These are phyloP conservation scores for Geotrichum macrosporum DNA, from an alignment of 1,139 yeast species.

Conservation along the genomic window DNA sequence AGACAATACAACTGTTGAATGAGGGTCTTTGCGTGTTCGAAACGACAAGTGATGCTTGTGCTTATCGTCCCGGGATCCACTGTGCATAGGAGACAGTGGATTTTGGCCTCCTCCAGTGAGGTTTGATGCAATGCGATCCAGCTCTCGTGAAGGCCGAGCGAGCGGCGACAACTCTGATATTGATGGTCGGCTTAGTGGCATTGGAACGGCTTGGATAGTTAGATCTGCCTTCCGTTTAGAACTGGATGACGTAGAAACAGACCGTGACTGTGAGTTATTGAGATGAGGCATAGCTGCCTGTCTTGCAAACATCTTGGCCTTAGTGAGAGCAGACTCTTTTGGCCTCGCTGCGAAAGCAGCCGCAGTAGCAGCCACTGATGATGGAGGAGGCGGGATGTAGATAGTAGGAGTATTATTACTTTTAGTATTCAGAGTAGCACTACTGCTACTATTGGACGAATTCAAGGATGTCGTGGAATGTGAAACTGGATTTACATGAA, in stretches of 20 bases:
- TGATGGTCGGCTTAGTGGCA: conserved; percentile 34
- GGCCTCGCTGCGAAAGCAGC: conserved; percentile 34
- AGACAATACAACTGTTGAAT: conserved; percentile 41
- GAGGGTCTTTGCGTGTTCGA: conserved; percentile 41
- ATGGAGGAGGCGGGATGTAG: conserved; percentile 17
- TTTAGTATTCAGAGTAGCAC: conserved; percentile 5
- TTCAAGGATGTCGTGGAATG: conserved; percentile 9
- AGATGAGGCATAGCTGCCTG: conserved; percentile 32
- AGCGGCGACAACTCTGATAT: conserved; percentile 41
- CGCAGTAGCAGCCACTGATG: conserved; percentile 27
- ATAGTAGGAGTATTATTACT: conserved; percentile 6
- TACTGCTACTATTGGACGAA: background rate
- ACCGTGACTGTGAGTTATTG: conserved; percentile 21
- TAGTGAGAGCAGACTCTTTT: conserved; percentile 33
- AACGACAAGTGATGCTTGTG: conserved; percentile 42
- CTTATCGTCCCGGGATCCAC: conserved; percentile 19
- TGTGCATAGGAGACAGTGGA: conserved; percentile 26
- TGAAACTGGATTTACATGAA: conserved; percentile 8
- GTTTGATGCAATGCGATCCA: conserved; percentile 43
- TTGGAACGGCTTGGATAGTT: conserved; percentile 34
- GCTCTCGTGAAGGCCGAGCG: conserved; percentile 43
- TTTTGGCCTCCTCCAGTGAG: conserved; percentile 24
- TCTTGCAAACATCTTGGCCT: conserved; percentile 38
- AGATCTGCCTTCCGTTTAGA: conserved; percentile 34
- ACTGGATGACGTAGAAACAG: conserved; percentile 22